Evolutionary conservation across 176 grass and related monocot species (phyloP), one percentile per base, ranked within the genome.

Genomic region (Puya raimondii): DNA sequence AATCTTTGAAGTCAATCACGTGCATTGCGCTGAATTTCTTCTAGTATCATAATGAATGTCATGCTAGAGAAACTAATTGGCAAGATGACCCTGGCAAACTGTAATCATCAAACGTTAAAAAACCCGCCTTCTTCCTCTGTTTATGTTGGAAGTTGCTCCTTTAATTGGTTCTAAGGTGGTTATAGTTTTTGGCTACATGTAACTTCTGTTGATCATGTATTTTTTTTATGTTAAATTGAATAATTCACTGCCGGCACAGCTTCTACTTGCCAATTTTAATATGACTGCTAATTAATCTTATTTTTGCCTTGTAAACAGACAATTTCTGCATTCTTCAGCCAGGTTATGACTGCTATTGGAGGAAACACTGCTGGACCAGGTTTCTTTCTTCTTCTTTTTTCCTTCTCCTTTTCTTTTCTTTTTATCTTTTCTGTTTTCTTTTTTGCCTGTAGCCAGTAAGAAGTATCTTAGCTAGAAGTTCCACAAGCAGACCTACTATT

Each of bases 311-410:
- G 3, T 66, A 25, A 77, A 50, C 75, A 77, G 75, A 77, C 75
- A 17, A 77, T 77, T 69, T 65, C 75, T 63, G 69, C 66, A 12
- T 77, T 77, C 61, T 77, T 77, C 48, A 77, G 75, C 66, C 52
- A 77, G 1, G 26, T 77, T 14, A 77, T 77, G 75, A 59, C 66
- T 69, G 75, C 66, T 51, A 77, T 77, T 61, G 75, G 75, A 69
- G 75, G 75, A 77, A 77, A 69, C 22, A 27, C 66, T 26, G 52
- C 75, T 48, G 75, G 75, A 50, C 75, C 75, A 63, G 75, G 75
- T 77, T 22, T 12, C 22, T n/a, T n/a, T 12, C 49, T 26, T 69
- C n/a, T 67, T 64, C 23, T 18, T 12, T 12, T 49, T 25, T 50
- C 1, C 23, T 66, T 12, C 23, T 50, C 20, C 51, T 9, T 2